Evolutionary conservation across 75 land plant species (phyloP).

Genomic region (Ceratopteris richardii): DNA sequence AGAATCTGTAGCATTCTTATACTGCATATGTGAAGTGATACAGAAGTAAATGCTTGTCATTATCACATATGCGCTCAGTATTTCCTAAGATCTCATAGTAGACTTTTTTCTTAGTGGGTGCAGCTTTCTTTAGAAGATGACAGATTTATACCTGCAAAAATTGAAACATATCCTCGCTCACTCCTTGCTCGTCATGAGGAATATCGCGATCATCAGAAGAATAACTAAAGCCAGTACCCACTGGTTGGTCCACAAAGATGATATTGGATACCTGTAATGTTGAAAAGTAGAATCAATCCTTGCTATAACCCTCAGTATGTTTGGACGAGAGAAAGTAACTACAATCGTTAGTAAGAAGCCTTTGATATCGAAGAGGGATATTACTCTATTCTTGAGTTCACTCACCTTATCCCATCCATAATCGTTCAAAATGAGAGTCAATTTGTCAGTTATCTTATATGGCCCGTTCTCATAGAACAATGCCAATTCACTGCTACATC

Average conservation of each 20-base stretch:
- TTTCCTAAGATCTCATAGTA: no score
- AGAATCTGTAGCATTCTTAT: no score
- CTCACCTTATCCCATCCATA: slow-evolving; percentile 97
- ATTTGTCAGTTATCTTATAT: slow-evolving; percentile 61
- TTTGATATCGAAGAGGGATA: no score
- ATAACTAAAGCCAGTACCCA: slow-evolving; percentile 92
- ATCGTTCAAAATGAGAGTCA: slow-evolving; percentile 82
- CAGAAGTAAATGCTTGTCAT: no score
- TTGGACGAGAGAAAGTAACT: no score
- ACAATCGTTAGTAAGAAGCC: no score
- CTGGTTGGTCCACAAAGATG: slow-evolving; percentile 83
- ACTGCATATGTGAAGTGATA: no score
- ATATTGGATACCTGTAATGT: slow-evolving; percentile 64
- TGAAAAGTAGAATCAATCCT: not conserved
- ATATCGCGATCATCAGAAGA: slow-evolving; percentile 56
- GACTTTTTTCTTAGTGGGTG: no score
- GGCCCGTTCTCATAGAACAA: slow-evolving; percentile 98
- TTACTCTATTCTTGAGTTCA: slow-evolving; percentile 8
- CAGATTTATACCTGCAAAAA: slow-evolving; percentile 79
- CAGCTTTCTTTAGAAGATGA: not conserved
- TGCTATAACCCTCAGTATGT: no score
- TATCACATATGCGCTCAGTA: no score
- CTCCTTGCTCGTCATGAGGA: slow-evolving; percentile 64
- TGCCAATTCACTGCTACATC: slow-evolving; percentile 96
- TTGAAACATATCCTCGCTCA: slow-evolving; percentile 75